Percentiles rank a stretch among this genome's conserved stretches.
These are phyloP conservation scores for Acanthamoeba lugdunensis DNA, from an alignment of 208 protist species.

Conservation along the genomic window DNA sequence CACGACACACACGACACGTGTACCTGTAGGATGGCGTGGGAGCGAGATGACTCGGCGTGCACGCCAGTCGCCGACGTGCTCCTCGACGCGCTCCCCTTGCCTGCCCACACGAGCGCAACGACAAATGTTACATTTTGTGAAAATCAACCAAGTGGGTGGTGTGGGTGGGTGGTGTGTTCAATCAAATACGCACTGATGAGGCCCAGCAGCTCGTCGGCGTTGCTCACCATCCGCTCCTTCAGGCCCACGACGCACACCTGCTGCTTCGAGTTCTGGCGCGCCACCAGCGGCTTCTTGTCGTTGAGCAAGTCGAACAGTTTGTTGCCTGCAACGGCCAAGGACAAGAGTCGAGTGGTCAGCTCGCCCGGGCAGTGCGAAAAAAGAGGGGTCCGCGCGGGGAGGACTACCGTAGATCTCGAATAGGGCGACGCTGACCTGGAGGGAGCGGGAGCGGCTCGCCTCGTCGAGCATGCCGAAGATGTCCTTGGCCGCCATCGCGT, in stretches of 20 bases:
- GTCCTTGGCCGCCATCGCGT: conserved; percentile 60
- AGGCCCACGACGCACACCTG: conserved; percentile 45
- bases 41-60: conserved; percentile 88
- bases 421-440: conserved; percentile 10
- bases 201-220: conserved; percentile 16
- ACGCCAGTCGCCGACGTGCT: conserved; percentile 91
- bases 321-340: not conserved
- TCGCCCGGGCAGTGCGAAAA: not conserved
- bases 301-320: conserved; percentile 66
- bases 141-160: not conserved
- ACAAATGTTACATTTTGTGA: too few relatives aligned
- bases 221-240: not conserved
- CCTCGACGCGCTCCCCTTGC: conserved; percentile 88
- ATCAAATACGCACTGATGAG: conserved; percentile 1
- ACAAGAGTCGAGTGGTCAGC: not conserved
- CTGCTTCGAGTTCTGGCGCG: conserved; percentile 66
- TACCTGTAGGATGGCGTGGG: conserved; percentile 90
- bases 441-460: not conserved
- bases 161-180: too few relatives aligned
- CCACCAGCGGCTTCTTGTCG: conserved; percentile 37
- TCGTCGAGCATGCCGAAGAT: conserved; percentile 30
- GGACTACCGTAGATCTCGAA: conserved; percentile 70
- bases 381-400: not conserved
- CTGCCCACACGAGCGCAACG: not conserved
- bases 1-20: not conserved